Evolutionary conservation across 192 early-diverging fungal genomes (phyloP).

Genomic region (Podochytrium sp.): DNA sequence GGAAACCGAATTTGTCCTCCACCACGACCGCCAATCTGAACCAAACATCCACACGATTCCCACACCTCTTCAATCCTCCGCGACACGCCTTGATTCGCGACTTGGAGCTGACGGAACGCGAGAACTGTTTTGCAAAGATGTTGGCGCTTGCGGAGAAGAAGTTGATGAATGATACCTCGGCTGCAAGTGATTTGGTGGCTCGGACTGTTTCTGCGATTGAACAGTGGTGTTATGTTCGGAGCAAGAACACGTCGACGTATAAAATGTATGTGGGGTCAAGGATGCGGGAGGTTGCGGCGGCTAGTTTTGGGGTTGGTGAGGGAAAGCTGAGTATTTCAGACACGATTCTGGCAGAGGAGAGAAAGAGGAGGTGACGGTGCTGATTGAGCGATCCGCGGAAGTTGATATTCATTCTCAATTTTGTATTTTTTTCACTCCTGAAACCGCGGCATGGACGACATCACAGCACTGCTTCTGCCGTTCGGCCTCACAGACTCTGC

Average conservation of each 20-base stretch:
- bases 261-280: constrained; percentile 17
- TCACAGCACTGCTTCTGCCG: background rate
- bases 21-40: constrained; percentile 7
- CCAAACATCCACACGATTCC: constrained; percentile 22
- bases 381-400: too few species aligned
- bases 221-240: constrained; percentile 10
- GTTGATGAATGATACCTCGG: background rate
- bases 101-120: constrained; percentile 15
- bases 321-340: constrained; percentile 5
- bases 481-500: constrained; percentile 43
- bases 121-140: constrained; percentile 25
- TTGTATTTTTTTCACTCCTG: too few species aligned
- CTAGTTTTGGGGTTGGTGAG: background rate
- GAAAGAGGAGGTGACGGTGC: background rate
- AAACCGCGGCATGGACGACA: too few species aligned
- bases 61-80: background rate
- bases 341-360: background rate
- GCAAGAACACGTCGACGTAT: constrained; percentile 12
- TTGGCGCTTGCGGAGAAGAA: background rate
- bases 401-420: too few species aligned
- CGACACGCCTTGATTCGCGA: constrained; percentile 18
- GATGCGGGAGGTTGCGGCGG: constrained; percentile 17
- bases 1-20: constrained; percentile 1
- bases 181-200: background rate
- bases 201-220: constrained; percentile 17